Percentiles rank a stretch among this genome's conserved stretches.
These are phyloP conservation scores for Pichia pseudocactophila DNA, from an alignment of 805 yeast species.

Conservation along the genomic window DNA sequence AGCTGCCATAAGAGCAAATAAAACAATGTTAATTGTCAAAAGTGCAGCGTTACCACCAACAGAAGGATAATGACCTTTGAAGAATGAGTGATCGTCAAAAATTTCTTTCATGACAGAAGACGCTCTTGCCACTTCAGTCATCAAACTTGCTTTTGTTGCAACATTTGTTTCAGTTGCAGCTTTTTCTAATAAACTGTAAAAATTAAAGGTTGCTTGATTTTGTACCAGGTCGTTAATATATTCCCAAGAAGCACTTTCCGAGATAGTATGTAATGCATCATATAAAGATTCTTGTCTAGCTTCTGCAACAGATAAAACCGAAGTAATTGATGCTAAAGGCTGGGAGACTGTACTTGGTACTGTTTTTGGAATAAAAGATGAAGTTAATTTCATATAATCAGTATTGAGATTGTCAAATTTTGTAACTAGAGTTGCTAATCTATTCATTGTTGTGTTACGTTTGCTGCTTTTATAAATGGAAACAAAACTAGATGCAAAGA, in stretches of 20 bases:
- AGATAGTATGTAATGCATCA: background rate
- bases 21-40: constrained; percentile 42
- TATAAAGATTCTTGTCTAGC: background rate
- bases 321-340: background rate
- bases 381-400: too few species aligned
- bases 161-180: constrained; percentile 20
- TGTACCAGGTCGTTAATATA: constrained; percentile 4
- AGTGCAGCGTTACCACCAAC: constrained; percentile 51
- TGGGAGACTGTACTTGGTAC: background rate
- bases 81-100: background rate
- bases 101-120: constrained; percentile 14
- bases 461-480: too few species aligned
- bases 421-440: background rate
- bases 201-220: constrained; percentile 15
- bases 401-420: background rate
- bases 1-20: constrained; percentile 32
- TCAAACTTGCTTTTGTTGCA: constrained; percentile 7
- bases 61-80: constrained; percentile 30
- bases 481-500: too few species aligned
- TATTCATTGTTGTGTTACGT: too few species aligned
- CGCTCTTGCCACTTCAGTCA: constrained; percentile 16
- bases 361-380: too few species aligned
- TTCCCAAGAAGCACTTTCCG: background rate
- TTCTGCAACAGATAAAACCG: background rate
- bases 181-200: constrained; percentile 15